A percentile compares a stretch with the other conserved stretches of the same genome.
These are phyloP conservation scores for Entomortierella chlamydospora DNA, from an alignment of 192 early-diverging fungal genomes.

Conservation along the genomic window DNA sequence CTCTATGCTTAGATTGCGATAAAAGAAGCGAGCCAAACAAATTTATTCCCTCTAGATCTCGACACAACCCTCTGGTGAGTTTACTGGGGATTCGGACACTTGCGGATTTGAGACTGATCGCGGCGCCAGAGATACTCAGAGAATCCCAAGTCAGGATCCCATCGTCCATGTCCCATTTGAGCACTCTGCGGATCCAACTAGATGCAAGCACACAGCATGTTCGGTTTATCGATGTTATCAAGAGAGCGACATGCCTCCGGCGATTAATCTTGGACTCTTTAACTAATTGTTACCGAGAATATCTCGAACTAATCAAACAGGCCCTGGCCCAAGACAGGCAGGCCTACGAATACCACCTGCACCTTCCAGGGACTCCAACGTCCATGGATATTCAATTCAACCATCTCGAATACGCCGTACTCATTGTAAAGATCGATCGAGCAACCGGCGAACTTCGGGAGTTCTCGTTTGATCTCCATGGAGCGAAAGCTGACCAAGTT, in stretches of 20 bases:
- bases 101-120: background rate
- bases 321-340: background rate
- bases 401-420: background rate
- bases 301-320: background rate
- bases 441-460: background rate
- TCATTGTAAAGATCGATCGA: background rate
- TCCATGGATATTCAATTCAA: conserved; percentile 1
- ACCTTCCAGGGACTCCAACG: background rate
- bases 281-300: background rate
- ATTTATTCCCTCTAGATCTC: background rate
- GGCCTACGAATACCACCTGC: background rate
- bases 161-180: background rate
- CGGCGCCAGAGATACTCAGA: background rate
- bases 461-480: background rate
- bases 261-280: background rate
- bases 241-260: background rate
- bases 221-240: background rate
- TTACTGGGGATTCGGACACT: background rate
- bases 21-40: background rate
- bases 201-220: background rate
- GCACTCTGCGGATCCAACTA: background rate
- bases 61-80: background rate
- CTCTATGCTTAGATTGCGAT: background rate
- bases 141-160: background rate
- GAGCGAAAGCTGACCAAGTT: background rate